Evolutionary conservation across 73 alveolate species (phyloP).

Genomic region (Paramecium primaurelia): DNA sequence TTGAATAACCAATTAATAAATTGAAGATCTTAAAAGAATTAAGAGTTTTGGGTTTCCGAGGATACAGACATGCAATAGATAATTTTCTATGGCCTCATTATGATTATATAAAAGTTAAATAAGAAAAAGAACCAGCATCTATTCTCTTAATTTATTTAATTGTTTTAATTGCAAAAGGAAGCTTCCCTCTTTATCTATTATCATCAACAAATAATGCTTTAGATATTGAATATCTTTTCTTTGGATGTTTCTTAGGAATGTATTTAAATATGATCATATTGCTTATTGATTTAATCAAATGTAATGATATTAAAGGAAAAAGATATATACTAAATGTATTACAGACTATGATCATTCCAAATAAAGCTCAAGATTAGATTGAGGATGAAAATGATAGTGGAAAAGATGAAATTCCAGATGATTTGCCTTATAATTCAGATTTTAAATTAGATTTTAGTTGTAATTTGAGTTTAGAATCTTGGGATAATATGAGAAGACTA

Average conservation of each 20-base stretch:
- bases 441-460: slow-evolving; percentile 45
- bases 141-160: background rate
- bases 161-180: background rate
- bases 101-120: background rate
- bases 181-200: background rate
- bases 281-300: background rate
- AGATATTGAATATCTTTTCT: background rate
- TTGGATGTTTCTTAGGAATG: background rate
- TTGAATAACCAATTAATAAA: background rate
- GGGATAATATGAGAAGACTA: slow-evolving; percentile 53
- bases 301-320: slow-evolving; percentile 27
- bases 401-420: background rate
- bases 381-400: slow-evolving; percentile 12
- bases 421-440: slow-evolving; percentile 11
- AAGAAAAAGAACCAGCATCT: background rate
- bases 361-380: background rate
- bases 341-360: background rate
- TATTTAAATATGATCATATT: slow-evolving; percentile 12
- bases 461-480: slow-evolving; percentile 40
- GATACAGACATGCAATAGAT: slow-evolving; percentile 39
- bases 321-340: slow-evolving; percentile 20
- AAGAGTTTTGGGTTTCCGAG: slow-evolving; percentile 10
- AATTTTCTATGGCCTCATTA: slow-evolving; percentile 36
- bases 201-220: background rate
- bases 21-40: background rate